These are phyloP conservation scores for Mycena metata DNA, from an alignment of 768 basidiomycete species.

Conservation along the genomic window DNA sequence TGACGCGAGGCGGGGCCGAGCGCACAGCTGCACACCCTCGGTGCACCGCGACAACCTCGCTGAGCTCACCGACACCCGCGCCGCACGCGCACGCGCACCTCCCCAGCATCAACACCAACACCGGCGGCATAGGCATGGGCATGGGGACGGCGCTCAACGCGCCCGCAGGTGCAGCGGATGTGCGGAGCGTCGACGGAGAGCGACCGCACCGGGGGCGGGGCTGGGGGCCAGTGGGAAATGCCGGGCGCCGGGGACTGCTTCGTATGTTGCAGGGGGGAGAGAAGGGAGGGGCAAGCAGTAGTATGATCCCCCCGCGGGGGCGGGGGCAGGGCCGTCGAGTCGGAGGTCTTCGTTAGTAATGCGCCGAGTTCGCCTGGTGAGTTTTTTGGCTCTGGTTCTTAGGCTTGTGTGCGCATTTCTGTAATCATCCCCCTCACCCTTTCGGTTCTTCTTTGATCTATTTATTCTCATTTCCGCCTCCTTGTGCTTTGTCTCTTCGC, in stretches of 20 bases:
- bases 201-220: neutral
- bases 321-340: slow-evolving; percentile 65
- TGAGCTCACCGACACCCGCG: too few species aligned
- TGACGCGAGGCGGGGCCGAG: slow-evolving; percentile 67
- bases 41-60: slow-evolving; percentile 44
- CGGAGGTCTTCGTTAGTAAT: slow-evolving; percentile 84
- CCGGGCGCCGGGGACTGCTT: slow-evolving; percentile 8
- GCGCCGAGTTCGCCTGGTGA: slow-evolving; percentile 77
- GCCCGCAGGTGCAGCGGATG: too few species aligned
- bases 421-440: too few species aligned
- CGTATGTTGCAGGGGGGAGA: too few species aligned
- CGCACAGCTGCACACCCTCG: slow-evolving; percentile 42
- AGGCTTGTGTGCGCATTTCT: too few species aligned
- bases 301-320: slow-evolving; percentile 68
- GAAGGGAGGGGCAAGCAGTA: neutral
- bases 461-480: neutral
- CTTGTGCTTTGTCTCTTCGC: neutral
- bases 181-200: slow-evolving; percentile 4
- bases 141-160: slow-evolving; percentile 9
- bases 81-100: too few species aligned
- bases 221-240: neutral
- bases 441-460: too few species aligned
- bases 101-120: too few species aligned
- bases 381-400: neutral
- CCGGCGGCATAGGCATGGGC: too few species aligned